Base-by-base conservation (phyloP, 202 grass and related monocot species). In the Schoenoplectus triqueter region DNA sequence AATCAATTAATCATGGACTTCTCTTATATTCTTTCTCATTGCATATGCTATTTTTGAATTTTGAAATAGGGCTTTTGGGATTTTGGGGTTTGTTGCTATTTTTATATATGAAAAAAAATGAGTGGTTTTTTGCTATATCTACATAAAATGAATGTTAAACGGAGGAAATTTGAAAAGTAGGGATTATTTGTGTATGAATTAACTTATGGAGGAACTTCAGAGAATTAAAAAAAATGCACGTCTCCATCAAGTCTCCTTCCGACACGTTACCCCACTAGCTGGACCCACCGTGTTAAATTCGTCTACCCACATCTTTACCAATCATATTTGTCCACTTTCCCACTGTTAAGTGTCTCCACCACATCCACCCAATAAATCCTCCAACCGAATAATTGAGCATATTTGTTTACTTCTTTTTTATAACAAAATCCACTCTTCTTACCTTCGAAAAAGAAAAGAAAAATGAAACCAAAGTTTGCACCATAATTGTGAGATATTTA, bases 241-340 rank as follows among this genome's bases (percentile, higher is more conserved):
- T 78, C 73, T 46, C 48, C 10, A 69, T 67, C 81, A 83, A 83
- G 66, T 69, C 15, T 68, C 5, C 21, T 70, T 39, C 47, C 17
- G 64, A 83, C 81, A 83, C 61, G 81, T 69, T 68, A 66, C 64
- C 81, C 80, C 13, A 66, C 66, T 83, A 19, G 31, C 13, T 42
- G 61, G 63, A 66, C 61, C 79, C 79, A 68, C 63, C 64, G 48
- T 83, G 31, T 83, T 83, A 83, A 68, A 69, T 82, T 82, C 59
- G 15, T 65, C 80, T 52, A 64, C 44, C 40, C 39, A 64, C 18
- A 60, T 15, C 74, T 40, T 44, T 44, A 78, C 74, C 10, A 21
- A 78, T 78, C 22, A 78, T 42, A 78, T 31, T 77, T 41, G 50
- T 50, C 49, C n/a, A 14, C 59, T 52, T 17, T 42, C 22, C 6